Evolutionary conservation across 352 stramenopile genomes (phyloP), one percentile per base, ranked within the genome.

Genomic region (Globisporangium cylindrosporum): DNA sequence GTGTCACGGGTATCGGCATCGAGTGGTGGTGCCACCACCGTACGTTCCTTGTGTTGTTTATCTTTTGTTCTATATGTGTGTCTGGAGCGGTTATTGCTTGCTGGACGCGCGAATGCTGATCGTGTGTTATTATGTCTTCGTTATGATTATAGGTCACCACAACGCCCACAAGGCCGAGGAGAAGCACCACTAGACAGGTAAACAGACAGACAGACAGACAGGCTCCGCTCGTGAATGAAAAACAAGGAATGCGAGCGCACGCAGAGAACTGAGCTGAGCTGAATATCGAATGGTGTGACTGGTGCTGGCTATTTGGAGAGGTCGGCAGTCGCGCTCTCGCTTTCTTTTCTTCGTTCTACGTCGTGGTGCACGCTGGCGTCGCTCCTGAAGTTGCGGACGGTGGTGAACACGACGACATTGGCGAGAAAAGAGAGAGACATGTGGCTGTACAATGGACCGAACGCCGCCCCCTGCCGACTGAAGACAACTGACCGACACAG

Each of bases 21-120:
- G 84, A 92, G 73, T 92, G 71, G 62, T 87, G 77, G 77, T 82
- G 74, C 73, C 84, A 92, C 74, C 81, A 92, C 81, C 70, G 84
- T 84, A 81, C 34, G 34, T 41, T 12, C 34, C 34, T 10, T 14
- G 34, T 41, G 34, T 7, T 41, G 9, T 41, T 10, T 41, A 41
- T 14, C 12, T 3, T 41, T 41, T 10, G 12, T 41, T 41, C 34
- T 14, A 8, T 41, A 41, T 41, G 34, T 7, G 34, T 41, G 34
- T 41, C 1, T 10, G 6, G 1, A 14, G 34, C 34, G 34, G 12
- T 41, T 14, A 41, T 10, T 41, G 34, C 12, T 41, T 41, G 34
- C 34, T 41, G 34, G 34, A 41, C 34, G 58, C 43, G 15, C 18
- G 15, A 22, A 22, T 53, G 43, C 15, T 53, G 43, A 53, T 53